Conservation (phyloP, 352 stramenopile genomes). For the Phytophthora brassicae region DNA sequence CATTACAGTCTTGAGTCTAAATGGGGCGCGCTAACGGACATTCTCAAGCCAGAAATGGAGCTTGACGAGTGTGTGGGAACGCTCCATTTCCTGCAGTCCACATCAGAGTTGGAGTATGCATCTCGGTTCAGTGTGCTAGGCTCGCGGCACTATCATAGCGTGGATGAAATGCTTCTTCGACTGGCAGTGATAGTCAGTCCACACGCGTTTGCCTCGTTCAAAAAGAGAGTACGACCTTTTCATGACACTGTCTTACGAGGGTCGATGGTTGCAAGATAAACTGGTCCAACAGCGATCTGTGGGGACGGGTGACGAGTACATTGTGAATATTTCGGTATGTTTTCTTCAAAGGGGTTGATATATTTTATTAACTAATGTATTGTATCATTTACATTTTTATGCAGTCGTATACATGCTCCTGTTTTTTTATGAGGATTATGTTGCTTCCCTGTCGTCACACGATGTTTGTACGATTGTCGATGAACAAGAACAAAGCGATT, state of each 20-base stretch:
- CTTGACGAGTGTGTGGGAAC: neutral
- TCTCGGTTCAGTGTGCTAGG: neutral
- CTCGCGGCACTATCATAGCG: conserved; percentile 3
- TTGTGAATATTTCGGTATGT: neutral
- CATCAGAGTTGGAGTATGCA: too few relatives aligned
- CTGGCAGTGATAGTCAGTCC: conserved; percentile 1
- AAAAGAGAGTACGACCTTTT: conserved; percentile 4
- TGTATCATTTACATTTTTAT: neutral
- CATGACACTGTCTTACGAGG: neutral
- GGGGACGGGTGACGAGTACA: conserved; percentile 2
- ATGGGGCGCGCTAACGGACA: neutral
- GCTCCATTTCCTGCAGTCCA: neutral
- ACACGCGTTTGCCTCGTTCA: neutral
- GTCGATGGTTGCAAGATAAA: too few relatives aligned
- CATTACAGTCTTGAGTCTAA: neutral
- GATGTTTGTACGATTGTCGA: neutral
- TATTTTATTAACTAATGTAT: neutral
- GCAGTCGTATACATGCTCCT: neutral
- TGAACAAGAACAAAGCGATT: conserved; percentile 5
- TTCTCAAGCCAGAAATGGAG: conserved; percentile 2
- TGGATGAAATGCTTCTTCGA: neutral
- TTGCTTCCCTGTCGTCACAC: conserved; percentile 4
- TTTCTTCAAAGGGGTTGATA: neutral
- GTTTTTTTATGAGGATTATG: neutral
- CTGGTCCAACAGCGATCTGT: too few relatives aligned